These are phyloP conservation scores for Rhodotorula sp. DNA, from an alignment of 1,284 basidiomycete species.

Conservation along the genomic window DNA sequence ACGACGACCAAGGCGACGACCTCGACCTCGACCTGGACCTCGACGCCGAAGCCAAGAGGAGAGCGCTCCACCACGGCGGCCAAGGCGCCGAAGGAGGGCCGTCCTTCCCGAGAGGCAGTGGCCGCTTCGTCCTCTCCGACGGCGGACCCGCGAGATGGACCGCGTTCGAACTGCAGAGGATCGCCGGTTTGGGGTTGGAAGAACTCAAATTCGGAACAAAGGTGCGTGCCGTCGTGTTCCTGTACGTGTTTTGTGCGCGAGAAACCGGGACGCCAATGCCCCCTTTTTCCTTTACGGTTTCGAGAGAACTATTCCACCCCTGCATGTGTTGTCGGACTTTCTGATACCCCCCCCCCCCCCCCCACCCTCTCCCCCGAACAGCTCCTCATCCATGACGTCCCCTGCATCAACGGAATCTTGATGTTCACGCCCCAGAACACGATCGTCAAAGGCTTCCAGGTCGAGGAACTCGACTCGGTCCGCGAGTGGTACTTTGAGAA, in stretches of 20 bases:
- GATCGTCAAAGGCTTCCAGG: slow-evolving; percentile 34
- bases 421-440: slow-evolving; percentile 36
- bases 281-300: too few species aligned
- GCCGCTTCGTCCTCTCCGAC: slow-evolving; percentile 31
- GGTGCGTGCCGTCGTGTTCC: slow-evolving; percentile 17
- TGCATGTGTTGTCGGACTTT: too few species aligned
- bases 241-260: too few species aligned
- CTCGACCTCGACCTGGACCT: too few species aligned
- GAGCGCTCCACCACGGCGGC: slow-evolving; percentile 5
- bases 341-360: too few species aligned
- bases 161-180: slow-evolving; percentile 33
- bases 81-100: slow-evolving; percentile 3
- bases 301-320: background rate
- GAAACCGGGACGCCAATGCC: too few species aligned
- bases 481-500: slow-evolving; percentile 30
- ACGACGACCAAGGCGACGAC: too few species aligned
- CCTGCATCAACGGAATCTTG: slow-evolving; percentile 30
- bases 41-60: slow-evolving; percentile 18
- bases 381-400: slow-evolving; percentile 33
- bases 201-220: slow-evolving; percentile 37
- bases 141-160: slow-evolving; percentile 12
- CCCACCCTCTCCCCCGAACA: background rate
- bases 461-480: slow-evolving; percentile 34
- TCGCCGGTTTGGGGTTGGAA: slow-evolving; percentile 27
- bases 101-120: slow-evolving; percentile 31